Percentiles rank a stretch among this genome's conserved stretches.
Evolutionary conservation across 1,284 basidiomycete species (phyloP).

Genomic region (Ceratobasidium sp.): DNA sequence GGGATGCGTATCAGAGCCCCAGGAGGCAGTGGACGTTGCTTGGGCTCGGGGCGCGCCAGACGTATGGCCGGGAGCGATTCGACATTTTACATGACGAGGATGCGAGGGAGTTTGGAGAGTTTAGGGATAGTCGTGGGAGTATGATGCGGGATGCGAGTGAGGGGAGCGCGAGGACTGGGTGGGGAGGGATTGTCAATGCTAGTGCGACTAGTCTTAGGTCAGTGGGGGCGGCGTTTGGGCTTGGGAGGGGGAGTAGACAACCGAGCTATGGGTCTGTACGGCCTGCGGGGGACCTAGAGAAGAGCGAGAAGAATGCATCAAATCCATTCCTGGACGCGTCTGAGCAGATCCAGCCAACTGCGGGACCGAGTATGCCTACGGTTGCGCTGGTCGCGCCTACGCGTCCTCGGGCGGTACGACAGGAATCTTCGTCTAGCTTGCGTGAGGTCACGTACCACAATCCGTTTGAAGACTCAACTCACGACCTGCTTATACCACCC

Average conservation of each 20-base stretch:
- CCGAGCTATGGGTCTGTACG: constrained; percentile 36
- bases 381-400: constrained; percentile 13
- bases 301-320: constrained; percentile 31
- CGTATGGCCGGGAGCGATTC: constrained; percentile 35
- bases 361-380: neutral
- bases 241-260: constrained; percentile 22
- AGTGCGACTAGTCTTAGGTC: constrained; percentile 33
- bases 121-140: constrained; percentile 6
- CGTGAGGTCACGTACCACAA: constrained; percentile 17
- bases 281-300: constrained; percentile 5
- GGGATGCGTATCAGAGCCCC: constrained; percentile 46
- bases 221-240: constrained; percentile 21
- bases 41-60: constrained; percentile 20
- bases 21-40: constrained; percentile 40
- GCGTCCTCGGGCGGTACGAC: constrained; percentile 34
- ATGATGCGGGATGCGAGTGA: constrained; percentile 9
- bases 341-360: neutral
- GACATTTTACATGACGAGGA: constrained; percentile 47
- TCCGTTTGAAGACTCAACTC: constrained; percentile 32
- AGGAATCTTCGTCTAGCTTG: constrained; percentile 35
- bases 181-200: constrained; percentile 28
- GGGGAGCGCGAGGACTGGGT: constrained; percentile 18
- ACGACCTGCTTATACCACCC: constrained; percentile 22
- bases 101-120: constrained; percentile 41
- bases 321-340: constrained; percentile 31